Percentiles rank a stretch among this genome's conserved stretches.
phyloP scores from a whole-genome alignment of 805 yeast genomes.

The Kurtzmaniella cleridarum region DNA sequence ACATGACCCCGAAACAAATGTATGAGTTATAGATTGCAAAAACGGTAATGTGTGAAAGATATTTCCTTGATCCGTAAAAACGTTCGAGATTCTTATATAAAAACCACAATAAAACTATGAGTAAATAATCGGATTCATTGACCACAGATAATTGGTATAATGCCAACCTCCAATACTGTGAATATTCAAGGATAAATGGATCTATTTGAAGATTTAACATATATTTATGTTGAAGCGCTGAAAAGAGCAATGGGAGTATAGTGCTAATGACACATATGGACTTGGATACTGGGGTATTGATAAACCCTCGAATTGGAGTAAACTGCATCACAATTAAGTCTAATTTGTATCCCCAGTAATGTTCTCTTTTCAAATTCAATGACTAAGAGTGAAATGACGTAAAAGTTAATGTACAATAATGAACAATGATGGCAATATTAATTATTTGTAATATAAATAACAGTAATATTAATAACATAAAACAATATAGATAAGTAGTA shows the following conservation, averaged over 20 bases:
- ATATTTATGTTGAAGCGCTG: conserved; percentile 42
- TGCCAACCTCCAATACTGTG: conserved; percentile 53
- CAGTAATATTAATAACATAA: too few species aligned
- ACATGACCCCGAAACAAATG: conserved; percentile 31
- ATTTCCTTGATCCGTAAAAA: conserved; percentile 50
- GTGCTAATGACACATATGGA: conserved; percentile 30
- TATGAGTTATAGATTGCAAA: conserved; percentile 45
- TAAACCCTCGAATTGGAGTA: conserved; percentile 39
- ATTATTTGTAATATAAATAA: too few species aligned
- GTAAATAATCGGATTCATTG: conserved; percentile 53
- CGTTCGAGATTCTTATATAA: conserved; percentile 54
- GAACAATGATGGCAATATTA: too few species aligned
- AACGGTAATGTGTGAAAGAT: conserved; percentile 41
- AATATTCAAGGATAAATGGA: conserved; percentile 51
- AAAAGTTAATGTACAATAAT: too few species aligned
- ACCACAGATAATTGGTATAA: conserved; percentile 48
- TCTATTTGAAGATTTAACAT: conserved; percentile 38
- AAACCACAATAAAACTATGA: conserved; percentile 42
- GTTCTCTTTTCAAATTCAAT: too few species aligned
- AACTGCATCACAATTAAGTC: conserved; percentile 32
- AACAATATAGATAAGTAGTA: too few species aligned
- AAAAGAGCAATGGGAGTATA: conserved; percentile 33
- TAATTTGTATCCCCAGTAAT: too few species aligned
- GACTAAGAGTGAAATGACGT: too few species aligned
- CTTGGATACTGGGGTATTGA: conserved; percentile 40